These are phyloP conservation scores for Myxozyma neotropica DNA, from an alignment of 805 yeast species.

Conservation along the genomic window DNA sequence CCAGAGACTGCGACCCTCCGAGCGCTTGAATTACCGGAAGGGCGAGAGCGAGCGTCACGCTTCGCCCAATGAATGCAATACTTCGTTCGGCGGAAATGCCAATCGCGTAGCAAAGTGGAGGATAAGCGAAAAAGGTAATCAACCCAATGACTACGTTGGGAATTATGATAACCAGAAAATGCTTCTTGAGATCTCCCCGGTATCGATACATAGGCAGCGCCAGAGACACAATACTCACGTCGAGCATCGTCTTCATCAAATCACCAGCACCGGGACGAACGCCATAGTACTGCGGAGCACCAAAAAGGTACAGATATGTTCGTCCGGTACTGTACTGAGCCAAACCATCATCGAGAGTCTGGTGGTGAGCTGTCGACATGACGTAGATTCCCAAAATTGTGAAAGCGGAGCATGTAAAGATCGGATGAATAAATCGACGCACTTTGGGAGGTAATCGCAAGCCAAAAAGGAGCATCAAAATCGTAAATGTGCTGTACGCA, in stretches of 20 bases:
- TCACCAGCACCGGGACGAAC: conserved; percentile 83
- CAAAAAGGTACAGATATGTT: conserved; percentile 62
- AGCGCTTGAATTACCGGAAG: conserved; percentile 70
- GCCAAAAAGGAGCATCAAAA: conserved; percentile 57
- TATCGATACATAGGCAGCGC: conserved; percentile 79
- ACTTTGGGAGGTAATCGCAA: conserved; percentile 51
- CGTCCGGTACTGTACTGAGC: conserved; percentile 67
- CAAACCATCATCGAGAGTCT: conserved; percentile 51
- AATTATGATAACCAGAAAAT: conserved; percentile 60
- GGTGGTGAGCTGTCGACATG: conserved; percentile 55
- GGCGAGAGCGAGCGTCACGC: conserved; percentile 78
- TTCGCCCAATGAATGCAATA: conserved; percentile 76
- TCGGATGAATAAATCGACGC: conserved; percentile 67
- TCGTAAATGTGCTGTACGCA: conserved; percentile 63
- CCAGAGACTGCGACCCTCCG: conserved; percentile 68
- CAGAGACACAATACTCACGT: conserved; percentile 72
- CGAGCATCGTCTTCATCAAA: conserved; percentile 68
- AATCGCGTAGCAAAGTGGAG: conserved; percentile 64
- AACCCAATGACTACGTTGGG: conserved; percentile 60
- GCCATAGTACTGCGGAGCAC: conserved; percentile 39
- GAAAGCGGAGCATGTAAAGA: conserved; percentile 63
- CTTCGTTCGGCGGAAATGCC: conserved; percentile 65
- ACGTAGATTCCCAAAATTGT: conserved; percentile 66
- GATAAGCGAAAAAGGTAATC: conserved; percentile 67
- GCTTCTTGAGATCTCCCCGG: conserved; percentile 60